Percentiles rank a stretch among this genome's conserved stretches.
Evolutionary conservation across 2,329 filamentous ascomycete species (phyloP).

Genomic region (Apiospora arundinis): DNA sequence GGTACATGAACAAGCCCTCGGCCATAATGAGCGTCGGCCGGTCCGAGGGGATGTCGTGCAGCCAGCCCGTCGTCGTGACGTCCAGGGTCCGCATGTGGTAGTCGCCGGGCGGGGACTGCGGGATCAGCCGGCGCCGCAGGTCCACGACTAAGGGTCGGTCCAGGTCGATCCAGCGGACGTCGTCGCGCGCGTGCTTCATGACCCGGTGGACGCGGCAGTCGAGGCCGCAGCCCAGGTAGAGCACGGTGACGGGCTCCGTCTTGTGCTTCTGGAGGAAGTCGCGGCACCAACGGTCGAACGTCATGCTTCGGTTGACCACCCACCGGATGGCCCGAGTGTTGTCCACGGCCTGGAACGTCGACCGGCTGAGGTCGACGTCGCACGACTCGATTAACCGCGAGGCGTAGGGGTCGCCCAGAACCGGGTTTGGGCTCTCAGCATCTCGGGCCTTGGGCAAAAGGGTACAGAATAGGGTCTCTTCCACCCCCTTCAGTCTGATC

Average conservation of each 20-base stretch:
- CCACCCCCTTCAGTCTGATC: conserved; percentile 19
- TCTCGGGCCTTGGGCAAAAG: conserved; percentile 7
- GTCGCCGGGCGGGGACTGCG: not conserved
- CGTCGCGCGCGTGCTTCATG: not conserved
- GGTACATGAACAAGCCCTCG: conserved; percentile 2
- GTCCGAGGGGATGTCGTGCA: conserved; percentile 1
- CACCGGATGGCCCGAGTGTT: conserved; percentile 15
- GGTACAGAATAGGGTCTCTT: conserved; percentile 21
- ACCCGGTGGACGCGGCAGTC: conserved; percentile 5
- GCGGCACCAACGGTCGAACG: conserved; percentile 19
- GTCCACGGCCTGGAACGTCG: conserved; percentile 20
- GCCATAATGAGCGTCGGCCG: conserved; percentile 8
- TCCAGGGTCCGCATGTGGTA: not conserved
- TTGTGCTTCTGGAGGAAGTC: conserved; percentile 20
- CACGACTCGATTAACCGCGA: conserved; percentile 16
- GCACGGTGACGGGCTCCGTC: not conserved
- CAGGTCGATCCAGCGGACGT: conserved; percentile 7
- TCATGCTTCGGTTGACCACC: conserved; percentile 14
- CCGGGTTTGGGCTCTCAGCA: conserved; percentile 14
- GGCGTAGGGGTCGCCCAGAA: conserved; percentile 23
- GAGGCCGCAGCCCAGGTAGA: conserved; percentile 10
- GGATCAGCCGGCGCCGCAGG: not conserved
- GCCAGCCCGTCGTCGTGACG: not conserved
- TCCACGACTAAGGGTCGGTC: not conserved
- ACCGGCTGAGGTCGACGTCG: conserved; percentile 20